A percentile compares a stretch with the other conserved stretches of the same genome.
phyloP scores from a whole-genome alignment of 495 filamentous ascomycete species.

The Gamarada debralockiae region DNA sequence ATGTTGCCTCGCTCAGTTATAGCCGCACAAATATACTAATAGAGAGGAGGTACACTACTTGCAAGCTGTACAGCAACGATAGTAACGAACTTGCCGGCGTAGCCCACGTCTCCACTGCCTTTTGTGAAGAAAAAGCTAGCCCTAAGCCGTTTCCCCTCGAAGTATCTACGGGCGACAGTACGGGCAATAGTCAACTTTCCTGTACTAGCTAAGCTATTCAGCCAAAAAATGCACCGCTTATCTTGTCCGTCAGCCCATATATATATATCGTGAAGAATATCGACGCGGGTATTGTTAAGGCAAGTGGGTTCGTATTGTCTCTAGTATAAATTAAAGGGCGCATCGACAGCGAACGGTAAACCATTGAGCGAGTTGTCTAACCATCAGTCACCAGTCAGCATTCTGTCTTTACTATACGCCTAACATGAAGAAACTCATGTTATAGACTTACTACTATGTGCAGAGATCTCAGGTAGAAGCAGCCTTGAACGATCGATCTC shows the following conservation, averaged over 20 bases:
- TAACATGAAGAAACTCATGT: not conserved
- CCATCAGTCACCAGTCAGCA: not conserved
- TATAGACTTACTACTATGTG: not conserved
- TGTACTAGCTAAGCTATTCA: slow-evolving; percentile 18
- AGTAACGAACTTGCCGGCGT: slow-evolving; percentile 19
- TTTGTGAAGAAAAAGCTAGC: no score
- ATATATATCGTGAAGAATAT: slow-evolving; percentile 14
- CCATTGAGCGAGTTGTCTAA: not conserved
- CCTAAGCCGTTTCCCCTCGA: slow-evolving; percentile 1
- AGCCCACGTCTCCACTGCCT: slow-evolving; percentile 13
- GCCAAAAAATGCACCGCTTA: slow-evolving; percentile 28
- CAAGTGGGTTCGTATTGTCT: slow-evolving; percentile 11
- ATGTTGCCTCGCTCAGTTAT: slow-evolving; percentile 11
- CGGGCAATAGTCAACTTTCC: no score
- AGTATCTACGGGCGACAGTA: slow-evolving; percentile 4
- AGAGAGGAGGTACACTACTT: no score
- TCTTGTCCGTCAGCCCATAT: slow-evolving; percentile 12
- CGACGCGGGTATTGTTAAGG: slow-evolving; percentile 15
- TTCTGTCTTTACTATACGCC: not conserved
- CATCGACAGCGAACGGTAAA: not conserved
- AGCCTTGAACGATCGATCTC: slow-evolving; percentile 25
- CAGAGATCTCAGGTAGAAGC: no score
- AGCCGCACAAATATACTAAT: no score
- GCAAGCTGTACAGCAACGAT: slow-evolving; percentile 10
- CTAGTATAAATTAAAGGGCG: slow-evolving; percentile 7